Evolutionary conservation across 73 alveolate species (phyloP).

Genomic region (Tetrahymena thermophila): DNA sequence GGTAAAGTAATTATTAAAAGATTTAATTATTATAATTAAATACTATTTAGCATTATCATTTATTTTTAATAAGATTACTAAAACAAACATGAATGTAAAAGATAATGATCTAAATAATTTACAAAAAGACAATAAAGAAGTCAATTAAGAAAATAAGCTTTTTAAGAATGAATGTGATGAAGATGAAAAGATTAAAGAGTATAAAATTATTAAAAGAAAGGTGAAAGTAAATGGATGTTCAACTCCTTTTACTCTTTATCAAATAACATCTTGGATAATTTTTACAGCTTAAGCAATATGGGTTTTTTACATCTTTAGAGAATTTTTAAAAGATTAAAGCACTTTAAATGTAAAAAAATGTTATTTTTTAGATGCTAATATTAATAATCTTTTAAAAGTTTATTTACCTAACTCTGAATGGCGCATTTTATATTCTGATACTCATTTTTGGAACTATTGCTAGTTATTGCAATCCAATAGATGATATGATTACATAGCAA

Average conservation of each 20-base stretch:
- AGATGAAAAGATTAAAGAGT: not conserved
- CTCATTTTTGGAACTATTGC: not conserved
- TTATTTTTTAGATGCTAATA: not conserved
- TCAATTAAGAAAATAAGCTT: no score
- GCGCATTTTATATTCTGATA: not conserved
- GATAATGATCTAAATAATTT: no score
- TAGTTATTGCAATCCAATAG: not conserved
- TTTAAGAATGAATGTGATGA: not conserved
- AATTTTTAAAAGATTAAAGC: not conserved
- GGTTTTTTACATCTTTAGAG: not conserved
- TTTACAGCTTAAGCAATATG: not conserved
- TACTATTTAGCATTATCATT: no score
- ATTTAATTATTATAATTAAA: no score
- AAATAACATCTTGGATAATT: not conserved
- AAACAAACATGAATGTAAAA: no score
- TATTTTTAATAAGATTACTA: no score
- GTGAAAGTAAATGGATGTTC: not conserved
- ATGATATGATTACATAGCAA: not conserved
- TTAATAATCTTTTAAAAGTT: not conserved
- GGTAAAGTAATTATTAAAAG: no score
- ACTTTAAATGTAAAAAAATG: not conserved
- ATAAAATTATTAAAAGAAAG: not conserved
- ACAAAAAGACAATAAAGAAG: no score
- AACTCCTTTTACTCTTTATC: not conserved
- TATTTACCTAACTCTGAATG: not conserved